These are phyloP conservation scores for Puccinia triticina DNA, from an alignment of 1,284 basidiomycete species.

Conservation along the genomic window DNA sequence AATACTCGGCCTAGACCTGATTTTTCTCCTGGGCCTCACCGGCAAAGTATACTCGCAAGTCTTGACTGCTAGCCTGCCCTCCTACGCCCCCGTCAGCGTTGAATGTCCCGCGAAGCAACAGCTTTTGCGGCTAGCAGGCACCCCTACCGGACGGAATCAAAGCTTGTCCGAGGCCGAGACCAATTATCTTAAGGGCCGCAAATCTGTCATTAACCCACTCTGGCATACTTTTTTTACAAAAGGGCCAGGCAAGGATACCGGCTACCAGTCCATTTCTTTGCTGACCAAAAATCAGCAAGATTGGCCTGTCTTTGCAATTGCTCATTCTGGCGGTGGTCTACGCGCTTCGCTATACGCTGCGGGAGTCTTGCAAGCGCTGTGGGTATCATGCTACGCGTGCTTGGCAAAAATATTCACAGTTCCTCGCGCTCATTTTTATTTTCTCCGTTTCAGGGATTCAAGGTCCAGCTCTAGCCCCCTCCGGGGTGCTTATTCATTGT, in stretches of 20 bases:
- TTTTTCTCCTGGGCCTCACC: background rate
- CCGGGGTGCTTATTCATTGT: conserved; percentile 58
- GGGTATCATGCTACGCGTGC: background rate
- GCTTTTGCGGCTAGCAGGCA: conserved; percentile 24
- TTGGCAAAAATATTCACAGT: background rate
- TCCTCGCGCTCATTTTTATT: background rate
- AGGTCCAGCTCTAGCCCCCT: conserved; percentile 48
- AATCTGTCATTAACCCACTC: background rate
- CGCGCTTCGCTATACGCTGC: conserved; percentile 39
- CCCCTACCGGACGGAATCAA: conserved; percentile 8
- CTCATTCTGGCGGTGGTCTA: conserved; percentile 42
- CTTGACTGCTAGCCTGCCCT: conserved; percentile 13
- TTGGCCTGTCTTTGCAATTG: conserved; percentile 26
- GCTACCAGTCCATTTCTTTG: conserved; percentile 11
- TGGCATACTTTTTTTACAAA: conserved; percentile 24
- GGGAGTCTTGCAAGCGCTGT: conserved; percentile 41
- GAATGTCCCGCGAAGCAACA: conserved; percentile 10
- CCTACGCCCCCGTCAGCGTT: conserved; percentile 28
- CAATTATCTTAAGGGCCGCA: background rate
- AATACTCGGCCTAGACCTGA: background rate
- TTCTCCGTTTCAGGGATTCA: conserved; percentile 10
- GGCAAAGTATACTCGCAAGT: background rate
- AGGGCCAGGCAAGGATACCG: conserved; percentile 36
- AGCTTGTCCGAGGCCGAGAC: conserved; percentile 17
- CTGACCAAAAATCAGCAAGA: background rate